phyloP scores from a whole-genome alignment of 306 rosid species.

The Prunus persica region Prunus_persica_NCBIv2 NC_034015.1:16679001-16679500 shows the following conservation, averaged over 20 bases:
- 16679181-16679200: not conserved
- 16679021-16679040: constrained; percentile 85
- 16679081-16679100: constrained; percentile 19
- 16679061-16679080: constrained; percentile 86
- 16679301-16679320: constrained; percentile 91
- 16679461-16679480: constrained; percentile 84
- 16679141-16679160: not conserved
- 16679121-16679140: too few relatives aligned
- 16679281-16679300: constrained; percentile 79
- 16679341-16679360: constrained; percentile 43
- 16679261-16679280: constrained; percentile 85
- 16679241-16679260: constrained; percentile 79
- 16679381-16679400: constrained; percentile 1
- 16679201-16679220: not conserved
- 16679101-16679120: not conserved
- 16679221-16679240: constrained; percentile 1
- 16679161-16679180: not conserved
- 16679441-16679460: constrained; percentile 23
- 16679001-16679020: constrained; percentile 23
- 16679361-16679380: not conserved
- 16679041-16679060: constrained; percentile 79
- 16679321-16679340: constrained; percentile 78
- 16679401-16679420: not conserved
- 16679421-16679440: constrained; percentile 5
- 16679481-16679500: constrained; percentile 57